A percentile compares a stretch with the other conserved stretches of the same genome.
Conservation (phyloP, 805 yeast species). For the Kluyveromyces nonfermentans region DNA sequence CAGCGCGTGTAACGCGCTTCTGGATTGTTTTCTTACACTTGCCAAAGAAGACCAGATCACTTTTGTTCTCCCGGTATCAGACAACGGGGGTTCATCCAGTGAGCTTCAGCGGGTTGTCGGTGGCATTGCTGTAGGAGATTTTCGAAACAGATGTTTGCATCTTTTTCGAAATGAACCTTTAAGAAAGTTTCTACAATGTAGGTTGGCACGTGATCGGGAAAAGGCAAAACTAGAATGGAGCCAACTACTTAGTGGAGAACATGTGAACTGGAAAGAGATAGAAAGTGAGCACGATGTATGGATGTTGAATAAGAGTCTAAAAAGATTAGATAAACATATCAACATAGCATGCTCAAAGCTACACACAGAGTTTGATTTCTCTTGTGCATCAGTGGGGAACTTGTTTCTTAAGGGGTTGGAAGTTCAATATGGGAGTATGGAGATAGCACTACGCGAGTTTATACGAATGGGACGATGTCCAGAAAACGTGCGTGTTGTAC, state of each 20-base stretch:
- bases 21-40: constrained; percentile 43
- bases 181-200: constrained; percentile 24
- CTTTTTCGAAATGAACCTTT: constrained; percentile 49
- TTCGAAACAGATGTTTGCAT: constrained; percentile 70
- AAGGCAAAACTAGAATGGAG: constrained; percentile 68
- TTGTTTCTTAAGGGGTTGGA: constrained; percentile 1
- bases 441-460: constrained; percentile 56
- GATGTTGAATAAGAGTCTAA: not conserved
- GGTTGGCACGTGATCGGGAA: constrained; percentile 24
- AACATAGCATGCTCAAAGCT: not conserved
- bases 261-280: constrained; percentile 53
- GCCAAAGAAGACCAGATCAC: constrained; percentile 35
- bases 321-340: too few species aligned
- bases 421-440: not conserved
- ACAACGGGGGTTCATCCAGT: constrained; percentile 92
- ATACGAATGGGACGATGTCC: constrained; percentile 40
- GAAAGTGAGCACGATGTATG: constrained; percentile 51
- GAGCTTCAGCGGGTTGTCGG: constrained; percentile 80
- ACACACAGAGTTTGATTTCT: constrained; percentile 44
- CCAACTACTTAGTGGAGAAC: constrained; percentile 68
- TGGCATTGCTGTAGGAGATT: constrained; percentile 93
- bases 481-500: constrained; percentile 51
- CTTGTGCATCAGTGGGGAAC: constrained; percentile 78
- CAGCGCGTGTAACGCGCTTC: constrained; percentile 76
- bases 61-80: constrained; percentile 76